Evolutionary conservation across 192 early-diverging fungal genomes (phyloP), one percentile per base, ranked within the genome.

Genomic region (Coemansia sp.): DNA sequence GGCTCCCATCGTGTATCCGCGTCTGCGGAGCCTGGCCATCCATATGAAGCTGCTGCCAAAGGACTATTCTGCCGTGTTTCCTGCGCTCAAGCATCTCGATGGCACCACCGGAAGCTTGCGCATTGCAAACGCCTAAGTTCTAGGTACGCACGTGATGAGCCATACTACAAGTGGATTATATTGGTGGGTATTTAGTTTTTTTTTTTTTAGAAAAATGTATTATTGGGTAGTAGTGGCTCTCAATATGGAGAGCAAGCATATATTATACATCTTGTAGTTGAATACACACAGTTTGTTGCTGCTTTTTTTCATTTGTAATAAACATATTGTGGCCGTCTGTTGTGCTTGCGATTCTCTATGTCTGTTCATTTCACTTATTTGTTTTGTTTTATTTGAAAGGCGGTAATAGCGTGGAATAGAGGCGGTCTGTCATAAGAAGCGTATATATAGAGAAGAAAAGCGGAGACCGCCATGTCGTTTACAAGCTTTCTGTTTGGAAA

Each of bases 401-500:
- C 52, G 23, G 21, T 26, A 26, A 26, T 26, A 26, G 3, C 26
- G 26, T 26, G 26, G 26, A 26, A 26, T 26, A 26, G 26, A 26
- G 26, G 26, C 26, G 26, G 26, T 26, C 26, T 26, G 26, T 26
- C 3, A 26, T 26, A 26, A 26, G 26, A 26, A 26, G 3, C 26
- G 23, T 1, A 54, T 10, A 26, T 11, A 23, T n/a, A n/a, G 15
- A 50, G 18, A n/a, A 50, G 18, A n/a, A n/a, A 50, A n/a, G 15
- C 6, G 18, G 18, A 50, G 18, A 6, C 11, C 15, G 8, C 26
- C 54, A 91, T 91, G 90, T 90, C 89, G 39, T 84, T 88, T 37
- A 86, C 91, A 42, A 84, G 87, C 41, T 92, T 91, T 74, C 78
- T 96, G 56, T 96, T 94, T 78, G 94, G 94, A 44, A 96, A 96